These are phyloP conservation scores for Chlamydomonas incerta DNA, from an alignment of 139 green algal species.

Conservation along the genomic window DNA sequence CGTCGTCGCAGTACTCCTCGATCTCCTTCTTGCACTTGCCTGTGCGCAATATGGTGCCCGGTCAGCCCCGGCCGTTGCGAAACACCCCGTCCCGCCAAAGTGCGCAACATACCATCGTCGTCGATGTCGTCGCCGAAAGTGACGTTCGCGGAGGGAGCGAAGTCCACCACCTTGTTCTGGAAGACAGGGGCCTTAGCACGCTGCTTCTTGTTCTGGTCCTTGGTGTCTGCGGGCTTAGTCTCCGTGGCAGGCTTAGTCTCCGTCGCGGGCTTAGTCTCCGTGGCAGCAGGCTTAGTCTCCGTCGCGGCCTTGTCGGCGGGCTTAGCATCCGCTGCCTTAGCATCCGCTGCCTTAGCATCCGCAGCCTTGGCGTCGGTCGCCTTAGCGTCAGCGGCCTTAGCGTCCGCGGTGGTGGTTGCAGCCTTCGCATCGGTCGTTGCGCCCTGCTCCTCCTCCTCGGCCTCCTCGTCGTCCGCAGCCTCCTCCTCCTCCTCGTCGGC, in stretches of 20 bases:
- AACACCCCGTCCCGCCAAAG: not conserved
- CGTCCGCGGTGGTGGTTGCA: not conserved
- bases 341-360: not conserved
- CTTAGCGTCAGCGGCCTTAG: not conserved
- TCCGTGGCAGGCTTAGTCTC: no score
- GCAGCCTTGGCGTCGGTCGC: not conserved
- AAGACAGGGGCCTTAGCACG: not conserved
- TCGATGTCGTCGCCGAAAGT: slow-evolving; percentile 60
- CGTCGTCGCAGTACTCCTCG: slow-evolving; percentile 68
- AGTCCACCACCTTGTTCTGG: slow-evolving; percentile 40
- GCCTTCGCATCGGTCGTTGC: not conserved
- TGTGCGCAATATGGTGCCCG: slow-evolving; percentile 35
- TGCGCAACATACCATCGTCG: slow-evolving; percentile 47
- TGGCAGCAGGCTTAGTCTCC: not conserved
- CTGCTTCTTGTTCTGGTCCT: slow-evolving; percentile 1
- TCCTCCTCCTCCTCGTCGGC: not conserved
- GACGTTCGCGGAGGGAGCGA: slow-evolving; percentile 49
- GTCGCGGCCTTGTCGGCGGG: no score
- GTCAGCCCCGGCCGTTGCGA: no score
- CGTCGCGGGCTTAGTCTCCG: not conserved
- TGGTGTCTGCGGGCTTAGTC: not conserved
- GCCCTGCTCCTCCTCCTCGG: not conserved
- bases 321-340: not conserved
- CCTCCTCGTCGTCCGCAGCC: not conserved
- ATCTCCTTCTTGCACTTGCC: slow-evolving; percentile 76